Evolutionary conservation across 2,329 filamentous ascomycete genomes (phyloP).

Genomic region (Neonectria punicea): DNA sequence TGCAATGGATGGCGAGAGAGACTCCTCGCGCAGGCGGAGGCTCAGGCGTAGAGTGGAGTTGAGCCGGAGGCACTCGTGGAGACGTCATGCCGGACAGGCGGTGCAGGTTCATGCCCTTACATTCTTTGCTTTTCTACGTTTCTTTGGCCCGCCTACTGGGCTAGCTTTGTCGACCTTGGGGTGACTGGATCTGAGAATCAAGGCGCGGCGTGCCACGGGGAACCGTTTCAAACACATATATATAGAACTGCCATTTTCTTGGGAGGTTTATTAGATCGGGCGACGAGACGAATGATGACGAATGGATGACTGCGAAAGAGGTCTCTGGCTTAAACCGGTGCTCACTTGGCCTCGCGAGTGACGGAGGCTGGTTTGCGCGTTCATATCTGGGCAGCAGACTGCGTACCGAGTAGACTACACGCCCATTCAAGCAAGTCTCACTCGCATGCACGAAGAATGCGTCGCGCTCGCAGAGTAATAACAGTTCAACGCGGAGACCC

Average conservation of each 20-base stretch:
- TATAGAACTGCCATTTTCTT: conserved; percentile 38
- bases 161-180: conserved; percentile 22
- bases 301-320: conserved; percentile 15
- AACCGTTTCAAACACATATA: conserved; percentile 22
- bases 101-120: conserved; percentile 27
- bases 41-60: conserved; percentile 48
- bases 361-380: neutral
- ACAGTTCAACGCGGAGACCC: neutral
- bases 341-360: neutral
- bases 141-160: conserved; percentile 13
- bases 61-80: conserved; percentile 3
- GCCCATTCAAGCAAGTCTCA: neutral
- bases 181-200: conserved; percentile 28
- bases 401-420: neutral
- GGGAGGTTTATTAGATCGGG: conserved; percentile 34
- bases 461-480: neutral
- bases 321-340: neutral
- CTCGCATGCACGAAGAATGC: neutral
- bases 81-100: conserved; percentile 17
- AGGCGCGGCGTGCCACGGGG: conserved; percentile 33
- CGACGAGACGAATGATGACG: conserved; percentile 39
- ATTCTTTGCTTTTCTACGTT: conserved; percentile 21
- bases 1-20: conserved; percentile 86
- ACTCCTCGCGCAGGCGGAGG: conserved; percentile 72
- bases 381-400: neutral